Conservation (phyloP, 768 basidiomycete genomes). For the Tylopilus vinaceipallidus region DNA sequence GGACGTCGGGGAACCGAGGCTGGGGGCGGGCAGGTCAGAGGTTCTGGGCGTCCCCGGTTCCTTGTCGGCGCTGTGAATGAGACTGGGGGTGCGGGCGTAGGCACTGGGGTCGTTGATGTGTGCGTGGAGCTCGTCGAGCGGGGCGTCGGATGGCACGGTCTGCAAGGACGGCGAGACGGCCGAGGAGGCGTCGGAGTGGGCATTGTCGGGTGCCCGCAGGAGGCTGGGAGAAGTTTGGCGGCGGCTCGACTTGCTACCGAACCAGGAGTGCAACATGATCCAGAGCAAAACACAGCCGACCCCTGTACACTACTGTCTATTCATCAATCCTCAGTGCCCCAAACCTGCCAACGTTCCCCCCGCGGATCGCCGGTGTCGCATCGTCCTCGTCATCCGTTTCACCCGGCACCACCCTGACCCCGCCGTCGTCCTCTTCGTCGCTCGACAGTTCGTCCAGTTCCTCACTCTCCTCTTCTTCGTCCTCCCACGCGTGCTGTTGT, state of each 20-base stretch:
- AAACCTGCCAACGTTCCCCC: constrained; percentile 26
- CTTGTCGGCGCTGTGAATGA: constrained; percentile 15
- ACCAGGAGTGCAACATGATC: constrained; percentile 31
- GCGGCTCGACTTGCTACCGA: constrained; percentile 30
- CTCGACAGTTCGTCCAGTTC: constrained; percentile 10
- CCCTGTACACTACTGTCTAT: constrained; percentile 18
- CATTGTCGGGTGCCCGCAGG: background rate
- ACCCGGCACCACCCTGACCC: constrained; percentile 5
- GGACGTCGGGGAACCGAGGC: constrained; percentile 1
- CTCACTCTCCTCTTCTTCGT: constrained; percentile 26
- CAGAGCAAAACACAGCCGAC: constrained; percentile 8
- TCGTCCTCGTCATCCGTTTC: constrained; percentile 18
- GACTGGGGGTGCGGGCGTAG: constrained; percentile 18
- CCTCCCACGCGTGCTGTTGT: constrained; percentile 25
- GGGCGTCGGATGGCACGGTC: constrained; percentile 19
- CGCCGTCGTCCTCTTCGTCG: constrained; percentile 7
- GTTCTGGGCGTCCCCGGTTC: constrained; percentile 10
- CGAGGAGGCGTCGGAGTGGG: constrained; percentile 12
- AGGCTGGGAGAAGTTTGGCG: constrained; percentile 8
- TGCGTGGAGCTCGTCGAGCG: constrained; percentile 21
- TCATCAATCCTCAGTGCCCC: constrained; percentile 30
- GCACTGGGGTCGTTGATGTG: constrained; percentile 28
- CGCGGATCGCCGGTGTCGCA: no score
- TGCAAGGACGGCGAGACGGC: constrained; percentile 14
- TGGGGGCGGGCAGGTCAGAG: constrained; percentile 7